Base-by-base conservation (phyloP, 1,284 basidiomycete species). In the Coniferiporia sulphurascens region DNA sequence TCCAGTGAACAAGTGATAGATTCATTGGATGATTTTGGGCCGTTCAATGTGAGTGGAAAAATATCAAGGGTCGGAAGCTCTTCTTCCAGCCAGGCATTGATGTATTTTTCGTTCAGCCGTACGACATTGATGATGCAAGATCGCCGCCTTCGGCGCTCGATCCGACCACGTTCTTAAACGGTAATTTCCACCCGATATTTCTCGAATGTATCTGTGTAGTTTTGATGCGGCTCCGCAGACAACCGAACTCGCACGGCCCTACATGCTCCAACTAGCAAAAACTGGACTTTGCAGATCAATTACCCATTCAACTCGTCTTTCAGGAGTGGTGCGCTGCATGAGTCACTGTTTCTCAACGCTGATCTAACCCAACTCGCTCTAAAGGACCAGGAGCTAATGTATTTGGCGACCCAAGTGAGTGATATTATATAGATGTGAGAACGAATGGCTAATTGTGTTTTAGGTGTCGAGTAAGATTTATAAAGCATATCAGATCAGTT, bases 261-360 rank as follows among this genome's bases (percentile, higher is more conserved):
- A 19, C 87, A 90, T 69, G 87, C 86, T 1, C 87, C 87, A 3
- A 83, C 78, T 3, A 84, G 79, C 69, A 79, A 81, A 65, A 70
- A 81, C 55, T 90, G 87, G 87, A 64, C 61, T 1, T 63, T 74
- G 58, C 68, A 61, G 22, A 78, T 82, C 63, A 58, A 66, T 9
- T 84, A 78, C 65, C 76, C 80, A 8, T 87, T 85, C 65, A 79
- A 75, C 51, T 71, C 74, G 64, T 72, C 69, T 72, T 50, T 67
- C 35, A 12, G 45, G 12, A 9, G 35, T 22, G 58, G 60, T 62
- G 41, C 22, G 54, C 34, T 17, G 41, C 13, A 38, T 43, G 12
- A 17, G 46, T 71, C 51, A 48, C 60, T 19, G 22, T 2, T 9
- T 58, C n/a, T 51, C 22, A 12, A 56, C 3, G 9, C 27, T 22